These are phyloP conservation scores for Lecanicillium sp. DNA, from an alignment of 2,329 filamentous ascomycete genomes.

Conservation along the genomic window DNA sequence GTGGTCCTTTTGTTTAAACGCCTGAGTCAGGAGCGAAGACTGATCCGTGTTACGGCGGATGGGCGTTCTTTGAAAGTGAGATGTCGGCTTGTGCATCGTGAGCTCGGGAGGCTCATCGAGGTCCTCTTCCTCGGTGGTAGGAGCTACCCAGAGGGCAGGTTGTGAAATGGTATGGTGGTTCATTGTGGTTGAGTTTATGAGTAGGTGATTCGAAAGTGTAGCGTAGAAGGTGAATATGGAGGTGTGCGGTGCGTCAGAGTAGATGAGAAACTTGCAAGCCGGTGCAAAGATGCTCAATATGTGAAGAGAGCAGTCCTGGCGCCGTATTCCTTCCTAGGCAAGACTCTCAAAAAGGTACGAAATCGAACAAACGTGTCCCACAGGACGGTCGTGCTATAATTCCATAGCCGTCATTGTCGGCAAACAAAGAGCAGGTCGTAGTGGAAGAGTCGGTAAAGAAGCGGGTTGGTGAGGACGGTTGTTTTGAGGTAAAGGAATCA, in stretches of 20 bases:
- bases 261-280: conserved; percentile 16
- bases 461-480: not conserved
- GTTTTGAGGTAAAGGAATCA: not conserved
- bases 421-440: not conserved
- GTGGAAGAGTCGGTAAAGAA: not conserved
- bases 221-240: not conserved
- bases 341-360: conserved; percentile 10
- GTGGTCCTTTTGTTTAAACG: conserved; percentile 62
- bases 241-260: conserved; percentile 12
- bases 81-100: conserved; percentile 17
- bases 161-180: conserved; percentile 13
- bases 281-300: conserved; percentile 14
- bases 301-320: conserved; percentile 4
- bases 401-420: conserved; percentile 23
- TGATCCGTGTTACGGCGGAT: conserved; percentile 46
- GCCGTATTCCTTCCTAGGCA: conserved; percentile 4
- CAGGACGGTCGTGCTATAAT: conserved; percentile 30
- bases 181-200: not conserved
- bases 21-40: conserved; percentile 80
- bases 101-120: conserved; percentile 82
- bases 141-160: conserved; percentile 24
- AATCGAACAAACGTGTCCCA: conserved; percentile 21
- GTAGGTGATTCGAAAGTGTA: not conserved
- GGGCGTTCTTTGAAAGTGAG: conserved; percentile 37
- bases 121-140: conserved; percentile 59